Evolutionary conservation across 441 rosid genomes (phyloP).

Genomic region (Syzygium syzygioides): DNA sequence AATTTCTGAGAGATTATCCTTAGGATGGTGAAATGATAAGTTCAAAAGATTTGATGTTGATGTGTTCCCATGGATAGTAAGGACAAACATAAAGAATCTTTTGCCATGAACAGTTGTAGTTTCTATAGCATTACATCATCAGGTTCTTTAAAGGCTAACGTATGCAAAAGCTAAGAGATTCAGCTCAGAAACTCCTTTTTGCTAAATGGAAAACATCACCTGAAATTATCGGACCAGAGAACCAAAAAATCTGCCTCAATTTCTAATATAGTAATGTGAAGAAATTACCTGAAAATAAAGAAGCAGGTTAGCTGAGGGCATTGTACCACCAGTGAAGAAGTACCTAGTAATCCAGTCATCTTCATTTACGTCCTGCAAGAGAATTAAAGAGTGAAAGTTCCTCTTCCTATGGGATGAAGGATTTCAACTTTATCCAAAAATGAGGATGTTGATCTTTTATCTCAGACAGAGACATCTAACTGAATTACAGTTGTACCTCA

Average conservation of each 20-base stretch:
- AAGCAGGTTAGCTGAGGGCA: slow-evolving; percentile 82
- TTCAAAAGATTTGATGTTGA: background rate
- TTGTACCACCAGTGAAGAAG: slow-evolving; percentile 86
- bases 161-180: background rate
- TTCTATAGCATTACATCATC: background rate
- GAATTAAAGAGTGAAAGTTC: background rate
- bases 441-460: background rate
- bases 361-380: slow-evolving; percentile 49
- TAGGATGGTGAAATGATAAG: background rate
- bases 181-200: background rate
- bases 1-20: background rate
- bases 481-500: slow-evolving; percentile 39
- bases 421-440: background rate
- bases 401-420: background rate
- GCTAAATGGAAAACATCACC: background rate
- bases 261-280: background rate
- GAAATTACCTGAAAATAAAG: slow-evolving; percentile 73
- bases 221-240: background rate
- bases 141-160: background rate
- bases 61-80: background rate
- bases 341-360: slow-evolving; percentile 84
- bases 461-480: background rate
- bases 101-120: background rate
- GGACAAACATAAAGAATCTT: background rate
- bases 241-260: background rate